Conservation (phyloP, 148 eudicot genomes). For the Spergularia bocconei region DNA sequence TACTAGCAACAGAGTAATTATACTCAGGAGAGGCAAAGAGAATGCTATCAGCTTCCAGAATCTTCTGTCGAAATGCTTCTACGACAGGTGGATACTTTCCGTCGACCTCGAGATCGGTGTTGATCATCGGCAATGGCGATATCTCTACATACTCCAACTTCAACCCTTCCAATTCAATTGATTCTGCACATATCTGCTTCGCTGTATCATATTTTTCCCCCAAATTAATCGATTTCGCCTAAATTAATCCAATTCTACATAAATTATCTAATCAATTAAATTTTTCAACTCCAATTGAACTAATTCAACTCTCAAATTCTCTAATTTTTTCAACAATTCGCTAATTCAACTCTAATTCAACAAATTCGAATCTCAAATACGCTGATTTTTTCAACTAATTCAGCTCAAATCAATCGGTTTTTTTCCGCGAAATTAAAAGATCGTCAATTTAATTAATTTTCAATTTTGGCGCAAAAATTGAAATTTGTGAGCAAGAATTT, state of each 20-base stretch:
- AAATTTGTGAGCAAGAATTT: no score
- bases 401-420: no score
- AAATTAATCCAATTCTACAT: background rate
- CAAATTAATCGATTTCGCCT: background rate
- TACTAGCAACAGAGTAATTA: slow-evolving; percentile 80
- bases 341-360: no score
- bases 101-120: slow-evolving; percentile 73
- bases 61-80: slow-evolving; percentile 71
- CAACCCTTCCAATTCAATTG: slow-evolving; percentile 38
- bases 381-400: no score
- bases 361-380: no score
- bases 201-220: slow-evolving; percentile 31
- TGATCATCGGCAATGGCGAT: slow-evolving; percentile 65
- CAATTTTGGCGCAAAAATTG: no score
- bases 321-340: no score
- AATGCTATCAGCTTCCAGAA: slow-evolving; percentile 58
- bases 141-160: slow-evolving; percentile 71
- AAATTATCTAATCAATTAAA: no score
- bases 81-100: slow-evolving; percentile 65
- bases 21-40: slow-evolving; percentile 94
- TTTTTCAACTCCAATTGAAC: no score
- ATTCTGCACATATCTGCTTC: slow-evolving; percentile 45
- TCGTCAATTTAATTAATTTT: no score
- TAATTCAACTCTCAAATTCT: no score
- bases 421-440: no score